Evolutionary conservation across 2,329 filamentous ascomycete species (phyloP).

Genomic region (Calonectria hawksworthii): DNA sequence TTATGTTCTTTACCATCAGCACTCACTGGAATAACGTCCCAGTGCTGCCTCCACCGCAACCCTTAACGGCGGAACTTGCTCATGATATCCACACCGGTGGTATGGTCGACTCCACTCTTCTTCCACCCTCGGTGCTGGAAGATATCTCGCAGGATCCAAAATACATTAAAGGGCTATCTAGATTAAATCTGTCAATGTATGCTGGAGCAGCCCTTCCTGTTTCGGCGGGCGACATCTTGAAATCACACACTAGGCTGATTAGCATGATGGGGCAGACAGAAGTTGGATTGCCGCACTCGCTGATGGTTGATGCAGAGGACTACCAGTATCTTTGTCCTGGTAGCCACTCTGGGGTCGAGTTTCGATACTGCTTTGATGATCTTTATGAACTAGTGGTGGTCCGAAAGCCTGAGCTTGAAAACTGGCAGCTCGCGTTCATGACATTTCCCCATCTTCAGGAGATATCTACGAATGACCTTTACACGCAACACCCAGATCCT

Average conservation of each 20-base stretch:
- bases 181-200: background rate
- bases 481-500: background rate
- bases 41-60: background rate
- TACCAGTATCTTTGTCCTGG: background rate
- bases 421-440: background rate
- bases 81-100: background rate
- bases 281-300: background rate
- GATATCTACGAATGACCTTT: background rate
- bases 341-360: background rate
- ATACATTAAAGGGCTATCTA: background rate
- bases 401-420: background rate
- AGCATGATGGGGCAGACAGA: constrained; percentile 2
- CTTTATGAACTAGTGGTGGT: background rate
- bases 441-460: background rate
- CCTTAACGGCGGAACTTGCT: background rate
- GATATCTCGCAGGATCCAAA: background rate
- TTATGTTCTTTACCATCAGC: background rate
- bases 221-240: background rate
- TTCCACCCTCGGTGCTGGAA: background rate
- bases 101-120: background rate
- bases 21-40: background rate
- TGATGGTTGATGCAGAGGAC: background rate
- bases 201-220: background rate
- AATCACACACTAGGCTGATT: background rate
- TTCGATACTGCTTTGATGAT: constrained; percentile 5